Conservation (phyloP, 2,329 filamentous ascomycete species). For the Penicillium sp. region DNA sequence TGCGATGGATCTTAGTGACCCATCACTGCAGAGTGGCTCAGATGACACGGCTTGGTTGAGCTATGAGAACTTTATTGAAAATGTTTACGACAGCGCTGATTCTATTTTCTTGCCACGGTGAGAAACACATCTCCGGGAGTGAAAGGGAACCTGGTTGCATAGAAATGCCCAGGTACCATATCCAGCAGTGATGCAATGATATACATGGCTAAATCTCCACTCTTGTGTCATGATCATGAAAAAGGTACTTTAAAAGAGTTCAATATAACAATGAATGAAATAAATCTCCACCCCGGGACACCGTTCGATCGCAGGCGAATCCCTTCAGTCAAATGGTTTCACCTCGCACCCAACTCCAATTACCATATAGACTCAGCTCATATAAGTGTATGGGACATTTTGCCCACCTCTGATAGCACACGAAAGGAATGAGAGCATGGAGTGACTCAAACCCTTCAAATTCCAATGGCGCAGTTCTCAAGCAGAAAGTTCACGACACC, state of each 20-base stretch:
- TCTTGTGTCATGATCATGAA: not conserved
- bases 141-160: not conserved
- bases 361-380: not conserved
- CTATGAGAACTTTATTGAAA: constrained; percentile 29
- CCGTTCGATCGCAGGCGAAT: not conserved
- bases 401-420: not conserved
- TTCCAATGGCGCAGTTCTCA: not conserved
- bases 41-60: constrained; percentile 25
- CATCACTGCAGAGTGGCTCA: constrained; percentile 1
- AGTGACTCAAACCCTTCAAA: not conserved
- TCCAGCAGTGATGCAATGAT: not conserved
- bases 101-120: constrained; percentile 17
- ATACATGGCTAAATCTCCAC: not conserved
- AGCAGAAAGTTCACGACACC: constrained; percentile 1
- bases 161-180: not conserved
- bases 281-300: not conserved
- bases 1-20: constrained; percentile 17
- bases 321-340: not conserved
- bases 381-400: not conserved
- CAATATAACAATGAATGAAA: not conserved
- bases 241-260: not conserved
- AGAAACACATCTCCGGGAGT: not conserved
- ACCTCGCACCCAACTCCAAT: not conserved
- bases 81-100: constrained; percentile 24
- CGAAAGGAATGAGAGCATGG: not conserved